These are phyloP conservation scores for Flaveria sonorensis DNA, from an alignment of 129 eudicot genomes.

Conservation along the genomic window DNA sequence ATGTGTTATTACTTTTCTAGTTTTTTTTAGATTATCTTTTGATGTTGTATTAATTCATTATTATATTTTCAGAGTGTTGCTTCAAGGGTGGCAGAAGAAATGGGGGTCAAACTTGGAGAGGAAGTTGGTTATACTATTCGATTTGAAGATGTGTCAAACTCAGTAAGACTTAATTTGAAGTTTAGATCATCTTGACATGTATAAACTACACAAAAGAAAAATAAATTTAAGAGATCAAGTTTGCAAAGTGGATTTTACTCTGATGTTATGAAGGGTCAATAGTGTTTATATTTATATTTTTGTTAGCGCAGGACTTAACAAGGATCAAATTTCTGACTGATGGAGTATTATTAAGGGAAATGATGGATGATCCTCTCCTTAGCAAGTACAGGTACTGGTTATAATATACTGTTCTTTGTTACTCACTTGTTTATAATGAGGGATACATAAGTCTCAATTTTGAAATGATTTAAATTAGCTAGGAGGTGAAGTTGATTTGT, in stretches of 20 bases:
- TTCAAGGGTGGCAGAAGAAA: slow-evolving; percentile 91
- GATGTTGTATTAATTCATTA: not conserved
- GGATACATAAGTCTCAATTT: not conserved
- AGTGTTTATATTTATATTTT: slow-evolving; percentile 29
- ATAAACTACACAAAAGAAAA: not conserved
- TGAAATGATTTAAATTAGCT: not conserved
- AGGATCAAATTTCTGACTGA: slow-evolving; percentile 95
- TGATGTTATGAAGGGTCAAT: slow-evolving; percentile 28
- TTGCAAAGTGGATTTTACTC: not conserved
- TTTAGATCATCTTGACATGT: not conserved
- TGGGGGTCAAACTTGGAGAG: slow-evolving; percentile 95
- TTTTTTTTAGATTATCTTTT: not conserved
- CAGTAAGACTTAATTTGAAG: slow-evolving; percentile 46
- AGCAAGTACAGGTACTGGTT: slow-evolving; percentile 79
- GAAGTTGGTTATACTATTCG: slow-evolving; percentile 96
- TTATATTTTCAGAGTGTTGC: slow-evolving; percentile 67
- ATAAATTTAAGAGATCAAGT: not conserved
- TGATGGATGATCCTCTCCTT: slow-evolving; percentile 98
- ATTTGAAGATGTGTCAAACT: slow-evolving; percentile 79
- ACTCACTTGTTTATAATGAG: not conserved
- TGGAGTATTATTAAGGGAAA: slow-evolving; percentile 95
- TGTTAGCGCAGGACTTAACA: slow-evolving; percentile 72
- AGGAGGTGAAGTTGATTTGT: not conserved
- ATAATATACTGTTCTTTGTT: not conserved
- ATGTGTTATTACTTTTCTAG: not conserved